phyloP scores from a whole-genome alignment of 306 rosid species.

The Cajanus cajan region DNA sequence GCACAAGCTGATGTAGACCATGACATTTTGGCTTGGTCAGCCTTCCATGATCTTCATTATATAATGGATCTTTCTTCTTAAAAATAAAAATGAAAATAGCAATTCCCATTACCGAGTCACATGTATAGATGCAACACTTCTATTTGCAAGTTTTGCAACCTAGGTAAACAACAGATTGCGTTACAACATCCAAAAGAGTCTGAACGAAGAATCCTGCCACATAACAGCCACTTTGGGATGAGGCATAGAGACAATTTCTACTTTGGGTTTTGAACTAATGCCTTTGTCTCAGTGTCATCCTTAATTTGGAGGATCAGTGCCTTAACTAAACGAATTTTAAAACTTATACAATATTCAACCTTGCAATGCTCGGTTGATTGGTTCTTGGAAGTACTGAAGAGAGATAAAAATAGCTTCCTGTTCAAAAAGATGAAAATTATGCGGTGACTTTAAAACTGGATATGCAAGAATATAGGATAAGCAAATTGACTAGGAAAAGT shows the following conservation, averaged over 20 bases:
- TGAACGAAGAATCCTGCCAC: neutral
- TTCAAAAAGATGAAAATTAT: conserved; percentile 30
- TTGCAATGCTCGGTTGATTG: conserved; percentile 61
- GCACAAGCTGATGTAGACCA: too few relatives aligned
- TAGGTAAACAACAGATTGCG: neutral
- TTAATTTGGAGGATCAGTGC: neutral
- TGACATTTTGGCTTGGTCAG: too few relatives aligned
- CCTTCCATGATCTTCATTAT: too few relatives aligned
- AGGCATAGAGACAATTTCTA: neutral
- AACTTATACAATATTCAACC: conserved; percentile 33
- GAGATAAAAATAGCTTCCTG: conserved; percentile 92
- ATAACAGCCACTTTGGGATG: conserved; percentile 6
- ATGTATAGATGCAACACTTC: conserved; percentile 9
- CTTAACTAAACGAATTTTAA: conserved; percentile 4
- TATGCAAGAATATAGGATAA: neutral
- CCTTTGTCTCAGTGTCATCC: conserved; percentile 19
- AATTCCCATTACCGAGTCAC: conserved; percentile 7
- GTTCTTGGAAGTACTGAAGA: conserved; percentile 95
- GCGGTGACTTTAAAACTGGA: neutral
- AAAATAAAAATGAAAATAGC: neutral
- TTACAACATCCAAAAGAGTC: neutral
- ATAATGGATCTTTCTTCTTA: too few relatives aligned
- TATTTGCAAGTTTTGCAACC: neutral
- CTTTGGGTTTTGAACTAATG: neutral
- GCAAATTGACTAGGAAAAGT: neutral